Evolutionary conservation across 768 basidiomycete species (phyloP).

Genomic region (Serendipita sp.): DNA sequence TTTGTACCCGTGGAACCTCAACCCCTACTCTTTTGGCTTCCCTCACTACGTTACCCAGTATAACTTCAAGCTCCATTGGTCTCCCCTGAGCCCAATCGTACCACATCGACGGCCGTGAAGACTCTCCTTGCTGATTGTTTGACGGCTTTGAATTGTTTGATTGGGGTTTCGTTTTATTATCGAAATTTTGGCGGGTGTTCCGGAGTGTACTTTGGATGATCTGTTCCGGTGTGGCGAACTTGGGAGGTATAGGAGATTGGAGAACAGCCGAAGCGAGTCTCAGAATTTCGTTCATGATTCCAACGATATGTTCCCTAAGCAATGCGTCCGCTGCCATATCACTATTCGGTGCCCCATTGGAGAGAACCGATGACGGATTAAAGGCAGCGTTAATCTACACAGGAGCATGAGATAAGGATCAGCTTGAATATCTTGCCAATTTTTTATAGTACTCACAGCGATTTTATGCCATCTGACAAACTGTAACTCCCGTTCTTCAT

Average conservation of each 20-base stretch:
- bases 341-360: conserved; percentile 16
- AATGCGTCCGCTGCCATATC: conserved; percentile 16
- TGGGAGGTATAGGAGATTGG: conserved; percentile 14
- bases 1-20: conserved; percentile 19
- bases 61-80: conserved; percentile 19
- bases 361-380: conserved; percentile 19
- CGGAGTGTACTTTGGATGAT: conserved; percentile 16
- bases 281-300: conserved; percentile 18
- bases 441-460: conserved; percentile 11
- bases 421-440: neutral
- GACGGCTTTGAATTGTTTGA: neutral
- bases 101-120: conserved; percentile 17
- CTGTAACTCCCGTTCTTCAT: conserved; percentile 16
- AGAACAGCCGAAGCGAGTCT: conserved; percentile 15
- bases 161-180: neutral
- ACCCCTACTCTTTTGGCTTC: conserved; percentile 15
- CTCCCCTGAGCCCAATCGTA: conserved; percentile 17
- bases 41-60: conserved; percentile 19
- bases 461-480: conserved; percentile 21
- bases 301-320: conserved; percentile 14
- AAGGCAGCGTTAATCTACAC: conserved; percentile 16
- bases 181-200: conserved; percentile 10
- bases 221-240: conserved; percentile 15
- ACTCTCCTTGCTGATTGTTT: conserved; percentile 9
- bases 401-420: neutral